Base-by-base conservation (phyloP, 169 alveolate genomes). In the Theileria annulata region DNA sequence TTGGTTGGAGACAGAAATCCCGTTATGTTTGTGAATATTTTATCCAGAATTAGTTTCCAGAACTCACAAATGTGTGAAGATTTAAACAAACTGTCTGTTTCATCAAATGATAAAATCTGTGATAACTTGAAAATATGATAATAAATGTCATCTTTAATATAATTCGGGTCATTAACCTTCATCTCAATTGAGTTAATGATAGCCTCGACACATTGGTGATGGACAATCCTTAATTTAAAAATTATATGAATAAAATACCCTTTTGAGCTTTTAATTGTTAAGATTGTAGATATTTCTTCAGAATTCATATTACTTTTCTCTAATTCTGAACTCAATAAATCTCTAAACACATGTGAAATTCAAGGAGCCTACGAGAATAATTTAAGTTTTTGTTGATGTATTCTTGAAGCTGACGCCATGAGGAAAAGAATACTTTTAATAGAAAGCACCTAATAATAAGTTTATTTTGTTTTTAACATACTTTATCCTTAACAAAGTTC, bases 121-220 rank as follows among this genome's bases (percentile, higher is more conserved):
- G 73, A 60, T 8, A 73, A 0, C 60, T 27, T 1, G 58, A 71
- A 80, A 5, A 73, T 3, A 51, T 80, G 88, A 47, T 80, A 80
- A 15, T 70, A 35, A 27, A 74, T 35, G 49, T 70, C 30, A 23
- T 54, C 27, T 13, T 19, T 49, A 5, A 48, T 54, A 51, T 80
- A 80, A 21, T 73, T 27, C 5, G 66, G 56, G 33, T 80, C 83
- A 6, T 80, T 68, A 23, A 80, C 2, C 15, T 17, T 2, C 47
- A 80, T 51, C 64, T 80, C 88, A 48, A 80, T 74, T 3, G 48
- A 28, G 30, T 80, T 59, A 49, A 80, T 30, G 13, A 80, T 9
- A 51, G 49, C 47, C 47, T 80, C 78, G 0, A 80, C 17, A 17
- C 51, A 28, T 27, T 62, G 5, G 19, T 2, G 19, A 10, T 62